Conservation (phyloP, 1,284 basidiomycete genomes). For the Cronartium ribicola region DNA sequence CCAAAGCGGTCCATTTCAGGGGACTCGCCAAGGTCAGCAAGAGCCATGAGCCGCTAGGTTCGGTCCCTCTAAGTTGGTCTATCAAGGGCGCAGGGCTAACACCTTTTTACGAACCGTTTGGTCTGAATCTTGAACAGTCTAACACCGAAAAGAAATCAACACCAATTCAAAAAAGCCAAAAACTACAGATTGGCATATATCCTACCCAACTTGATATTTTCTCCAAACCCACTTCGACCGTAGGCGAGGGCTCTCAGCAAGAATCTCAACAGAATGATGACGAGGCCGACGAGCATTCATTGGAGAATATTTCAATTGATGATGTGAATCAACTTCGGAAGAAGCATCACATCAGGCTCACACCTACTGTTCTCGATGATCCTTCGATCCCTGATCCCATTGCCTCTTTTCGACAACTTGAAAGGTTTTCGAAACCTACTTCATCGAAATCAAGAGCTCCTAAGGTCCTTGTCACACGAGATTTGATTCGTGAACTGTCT, state of each 20-base stretch:
- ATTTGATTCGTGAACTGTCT: background rate
- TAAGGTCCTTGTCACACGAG: background rate
- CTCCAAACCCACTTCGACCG: background rate
- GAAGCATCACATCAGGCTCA: background rate
- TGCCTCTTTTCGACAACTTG: background rate
- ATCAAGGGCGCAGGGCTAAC: background rate
- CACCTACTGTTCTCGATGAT: background rate
- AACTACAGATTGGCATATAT: background rate
- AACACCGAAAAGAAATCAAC: background rate
- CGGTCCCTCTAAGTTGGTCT: background rate
- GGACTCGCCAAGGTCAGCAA: background rate
- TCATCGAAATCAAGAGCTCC: background rate
- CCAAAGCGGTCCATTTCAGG: slow-evolving; percentile 3
- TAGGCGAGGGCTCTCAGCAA: background rate
- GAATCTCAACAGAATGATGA: background rate
- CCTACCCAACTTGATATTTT: background rate
- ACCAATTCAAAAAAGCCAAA: background rate
- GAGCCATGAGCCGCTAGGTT: background rate
- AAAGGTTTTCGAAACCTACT: background rate
- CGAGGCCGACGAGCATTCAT: background rate
- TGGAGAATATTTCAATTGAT: background rate
- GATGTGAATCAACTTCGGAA: slow-evolving; percentile 5
- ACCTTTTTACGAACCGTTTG: background rate
- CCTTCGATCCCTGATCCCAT: slow-evolving; percentile 2
- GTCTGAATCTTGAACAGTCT: background rate